Conservation (phyloP, 495 filamentous ascomycete genomes). For the Tirmania nivea region DNA sequence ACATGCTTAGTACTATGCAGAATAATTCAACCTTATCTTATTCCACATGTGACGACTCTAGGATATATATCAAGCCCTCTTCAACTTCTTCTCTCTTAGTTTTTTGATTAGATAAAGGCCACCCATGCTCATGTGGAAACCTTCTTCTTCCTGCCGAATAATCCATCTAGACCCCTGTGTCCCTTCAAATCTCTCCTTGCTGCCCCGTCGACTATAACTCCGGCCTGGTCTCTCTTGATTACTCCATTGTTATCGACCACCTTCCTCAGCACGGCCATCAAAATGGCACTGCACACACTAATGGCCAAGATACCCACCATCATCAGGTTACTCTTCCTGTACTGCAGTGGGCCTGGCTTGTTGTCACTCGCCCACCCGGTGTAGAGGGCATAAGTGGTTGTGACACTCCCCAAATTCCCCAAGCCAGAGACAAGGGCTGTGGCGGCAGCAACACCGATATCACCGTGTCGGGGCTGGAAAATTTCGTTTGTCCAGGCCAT, state of each 20-base stretch:
- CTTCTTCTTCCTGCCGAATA: constrained; percentile 43
- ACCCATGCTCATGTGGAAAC: constrained; percentile 46
- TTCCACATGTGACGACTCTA: no score
- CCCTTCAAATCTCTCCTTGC: background rate
- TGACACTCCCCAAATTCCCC: constrained; percentile 64
- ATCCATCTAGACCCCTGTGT: constrained; percentile 20
- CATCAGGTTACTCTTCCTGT: constrained; percentile 59
- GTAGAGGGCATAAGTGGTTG: constrained; percentile 77
- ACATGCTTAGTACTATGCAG: no score
- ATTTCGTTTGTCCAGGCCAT: constrained; percentile 89
- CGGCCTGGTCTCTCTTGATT: background rate
- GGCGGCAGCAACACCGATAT: constrained; percentile 80
- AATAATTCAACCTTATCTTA: no score
- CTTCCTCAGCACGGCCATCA: constrained; percentile 44
- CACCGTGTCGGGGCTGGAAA: constrained; percentile 72
- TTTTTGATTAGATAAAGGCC: constrained; percentile 44
- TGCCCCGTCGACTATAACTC: constrained; percentile 11
- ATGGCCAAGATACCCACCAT: constrained; percentile 70
- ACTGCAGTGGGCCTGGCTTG: constrained; percentile 42
- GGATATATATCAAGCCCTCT: constrained; percentile 5
- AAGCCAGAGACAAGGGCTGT: constrained; percentile 66
- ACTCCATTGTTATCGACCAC: constrained; percentile 20
- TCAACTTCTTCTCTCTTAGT: constrained; percentile 41
- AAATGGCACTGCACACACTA: constrained; percentile 47
- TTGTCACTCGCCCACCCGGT: constrained; percentile 63